These are phyloP conservation scores for Primulina huaijiensis DNA, from an alignment of 257 asterid species.

Conservation along the genomic window DNA sequence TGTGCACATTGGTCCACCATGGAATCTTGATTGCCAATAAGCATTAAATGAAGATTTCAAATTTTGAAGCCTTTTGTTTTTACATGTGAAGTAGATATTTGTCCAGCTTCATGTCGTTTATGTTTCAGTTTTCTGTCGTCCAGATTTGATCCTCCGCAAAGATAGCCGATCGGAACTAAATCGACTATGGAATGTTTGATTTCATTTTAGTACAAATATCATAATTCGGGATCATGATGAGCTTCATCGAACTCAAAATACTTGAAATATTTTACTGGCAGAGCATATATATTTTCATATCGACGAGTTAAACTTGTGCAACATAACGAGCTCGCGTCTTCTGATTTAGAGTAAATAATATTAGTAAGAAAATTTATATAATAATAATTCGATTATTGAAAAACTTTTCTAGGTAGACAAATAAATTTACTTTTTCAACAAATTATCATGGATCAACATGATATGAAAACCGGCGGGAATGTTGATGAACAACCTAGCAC, in stretches of 20 bases:
- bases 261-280: too few relatives aligned
- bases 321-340: too few relatives aligned
- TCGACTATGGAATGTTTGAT: neutral
- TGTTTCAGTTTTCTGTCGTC: neutral
- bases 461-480: too few relatives aligned
- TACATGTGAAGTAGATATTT: too few relatives aligned
- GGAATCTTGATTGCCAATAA: slow-evolving; percentile 24
- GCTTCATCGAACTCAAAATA: too few relatives aligned
- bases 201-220: neutral
- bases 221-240: neutral
- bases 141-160: neutral
- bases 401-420: too few relatives aligned
- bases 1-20: slow-evolving; percentile 23
- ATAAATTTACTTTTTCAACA: too few relatives aligned
- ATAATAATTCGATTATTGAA: too few relatives aligned
- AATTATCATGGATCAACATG: too few relatives aligned
- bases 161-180: neutral
- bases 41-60: neutral
- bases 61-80: neutral
- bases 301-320: too few relatives aligned
- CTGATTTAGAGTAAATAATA: neutral
- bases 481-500: neutral
- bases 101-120: neutral
- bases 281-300: too few relatives aligned
- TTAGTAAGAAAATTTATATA: too few relatives aligned